Evolutionary conservation across 2,329 filamentous ascomycete genomes (phyloP).

Genomic region (Trichophyton rubrum): DNA sequence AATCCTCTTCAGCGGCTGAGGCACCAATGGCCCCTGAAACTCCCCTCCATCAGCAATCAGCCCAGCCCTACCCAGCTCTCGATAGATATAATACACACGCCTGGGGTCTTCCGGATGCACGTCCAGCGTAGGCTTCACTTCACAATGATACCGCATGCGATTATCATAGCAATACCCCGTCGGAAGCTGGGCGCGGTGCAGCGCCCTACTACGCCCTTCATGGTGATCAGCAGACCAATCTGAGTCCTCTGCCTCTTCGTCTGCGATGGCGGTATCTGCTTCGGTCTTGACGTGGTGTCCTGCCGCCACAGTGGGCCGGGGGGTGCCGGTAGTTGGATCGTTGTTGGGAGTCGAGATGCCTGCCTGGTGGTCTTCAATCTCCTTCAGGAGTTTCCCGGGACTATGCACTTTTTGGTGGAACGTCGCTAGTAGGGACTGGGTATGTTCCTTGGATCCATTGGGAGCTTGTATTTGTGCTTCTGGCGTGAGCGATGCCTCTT

Average conservation of each 20-base stretch:
- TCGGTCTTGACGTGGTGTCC: conserved; percentile 9
- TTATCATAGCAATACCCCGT: conserved; percentile 83
- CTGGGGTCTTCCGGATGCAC: conserved; percentile 91
- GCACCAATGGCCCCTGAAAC: conserved; percentile 35
- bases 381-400: conserved; percentile 10
- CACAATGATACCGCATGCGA: conserved; percentile 90
- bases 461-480: neutral
- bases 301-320: neutral
- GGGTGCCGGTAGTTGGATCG: neutral
- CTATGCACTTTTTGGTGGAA: conserved; percentile 16
- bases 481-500: neutral
- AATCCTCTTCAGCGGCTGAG: conserved; percentile 55
- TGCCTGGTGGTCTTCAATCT: conserved; percentile 10
- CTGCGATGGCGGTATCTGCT: conserved; percentile 22
- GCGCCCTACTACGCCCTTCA: conserved; percentile 27
- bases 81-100: conserved; percentile 86
- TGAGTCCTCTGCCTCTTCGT: conserved; percentile 23
- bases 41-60: conserved; percentile 53
- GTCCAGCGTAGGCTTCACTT: conserved; percentile 55
- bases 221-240: conserved; percentile 30
- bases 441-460: conserved; percentile 2
- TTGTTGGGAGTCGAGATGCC: conserved; percentile 1
- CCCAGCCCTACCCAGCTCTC: conserved; percentile 69
- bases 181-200: conserved; percentile 42
- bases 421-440: conserved; percentile 9